These are phyloP conservation scores for Solanum hybrid DNA, from an alignment of 305 asterid species.

Conservation along the genomic window DNA sequence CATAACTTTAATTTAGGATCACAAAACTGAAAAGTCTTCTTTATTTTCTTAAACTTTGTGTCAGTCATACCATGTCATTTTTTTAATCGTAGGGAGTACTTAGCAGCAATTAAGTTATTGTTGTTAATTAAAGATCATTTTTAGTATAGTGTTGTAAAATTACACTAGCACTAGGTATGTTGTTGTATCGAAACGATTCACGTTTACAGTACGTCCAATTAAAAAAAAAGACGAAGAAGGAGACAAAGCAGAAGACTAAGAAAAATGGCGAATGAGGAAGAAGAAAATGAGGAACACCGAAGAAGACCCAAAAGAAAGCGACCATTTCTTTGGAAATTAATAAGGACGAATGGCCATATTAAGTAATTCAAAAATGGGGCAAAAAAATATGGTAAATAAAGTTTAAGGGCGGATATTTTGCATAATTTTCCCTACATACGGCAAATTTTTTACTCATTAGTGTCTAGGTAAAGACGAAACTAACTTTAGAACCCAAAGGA, in stretches of 20 bases:
- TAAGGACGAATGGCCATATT: neutral
- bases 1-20: neutral
- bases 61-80: neutral
- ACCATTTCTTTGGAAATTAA: neutral
- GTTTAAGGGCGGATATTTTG: neutral
- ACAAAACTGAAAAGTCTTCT: neutral
- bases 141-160: neutral
- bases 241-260: neutral
- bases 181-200: neutral
- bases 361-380: neutral
- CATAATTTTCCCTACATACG: neutral
- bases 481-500: neutral
- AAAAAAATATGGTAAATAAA: neutral
- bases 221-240: no score
- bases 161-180: neutral
- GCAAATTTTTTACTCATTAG: neutral
- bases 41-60: neutral
- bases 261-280: neutral
- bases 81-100: neutral
- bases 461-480: neutral
- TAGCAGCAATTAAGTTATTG: neutral
- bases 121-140: neutral
- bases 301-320: neutral
- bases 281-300: neutral
- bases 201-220: neutral